These are phyloP conservation scores for Scortechinia acanthostroma DNA, from an alignment of 2,329 filamentous ascomycete genomes.

Conservation along the genomic window DNA sequence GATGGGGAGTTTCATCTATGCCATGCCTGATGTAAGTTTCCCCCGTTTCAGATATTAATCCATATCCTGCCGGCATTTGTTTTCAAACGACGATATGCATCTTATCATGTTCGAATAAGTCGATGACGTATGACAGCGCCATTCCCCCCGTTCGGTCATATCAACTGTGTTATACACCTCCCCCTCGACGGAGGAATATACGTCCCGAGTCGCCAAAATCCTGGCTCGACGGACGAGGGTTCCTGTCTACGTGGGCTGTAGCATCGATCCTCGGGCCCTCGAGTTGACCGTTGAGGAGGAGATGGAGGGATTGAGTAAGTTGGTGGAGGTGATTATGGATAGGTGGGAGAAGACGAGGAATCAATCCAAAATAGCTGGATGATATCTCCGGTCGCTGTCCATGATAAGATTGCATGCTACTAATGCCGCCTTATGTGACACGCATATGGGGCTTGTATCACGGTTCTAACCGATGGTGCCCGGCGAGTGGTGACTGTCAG, in stretches of 20 bases:
- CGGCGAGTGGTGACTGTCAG: no score
- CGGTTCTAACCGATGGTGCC: no score
- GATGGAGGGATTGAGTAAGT: background rate
- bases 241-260: background rate
- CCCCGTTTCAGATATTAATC: no score
- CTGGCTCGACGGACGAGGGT: background rate
- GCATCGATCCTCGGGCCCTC: background rate
- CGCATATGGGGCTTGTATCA: no score
- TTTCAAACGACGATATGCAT: no score
- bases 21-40: background rate
- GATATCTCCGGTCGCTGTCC: background rate
- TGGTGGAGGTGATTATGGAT: background rate
- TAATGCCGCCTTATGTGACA: no score
- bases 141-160: background rate
- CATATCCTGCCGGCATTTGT: background rate
- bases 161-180: background rate
- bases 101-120: no score
- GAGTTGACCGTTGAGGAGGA: background rate
- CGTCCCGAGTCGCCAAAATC: background rate
- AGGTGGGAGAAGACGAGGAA: no score
- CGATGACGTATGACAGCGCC: background rate
- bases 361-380: no score
- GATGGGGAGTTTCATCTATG: slow-evolving; percentile 1
- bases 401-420: background rate
- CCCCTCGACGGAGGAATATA: background rate